These are phyloP conservation scores for Kluyveromyces sp. DNA, from an alignment of 1,139 yeast species.

Conservation along the genomic window DNA sequence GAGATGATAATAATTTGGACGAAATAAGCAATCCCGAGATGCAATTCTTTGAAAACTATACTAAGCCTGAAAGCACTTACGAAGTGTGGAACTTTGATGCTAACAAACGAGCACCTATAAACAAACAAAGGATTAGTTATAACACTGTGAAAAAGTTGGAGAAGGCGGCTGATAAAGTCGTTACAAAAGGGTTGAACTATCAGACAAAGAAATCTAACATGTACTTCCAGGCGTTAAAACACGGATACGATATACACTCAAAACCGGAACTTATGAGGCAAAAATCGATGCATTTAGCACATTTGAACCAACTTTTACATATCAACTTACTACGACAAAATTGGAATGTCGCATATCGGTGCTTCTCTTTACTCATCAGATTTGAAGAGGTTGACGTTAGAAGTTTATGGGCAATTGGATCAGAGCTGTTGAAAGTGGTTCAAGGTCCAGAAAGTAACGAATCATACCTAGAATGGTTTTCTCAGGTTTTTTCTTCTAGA, in stretches of 20 bases:
- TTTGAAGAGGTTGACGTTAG: conserved; percentile 44
- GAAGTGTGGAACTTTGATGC: conserved; percentile 25
- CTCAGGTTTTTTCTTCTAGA: conserved; percentile 22
- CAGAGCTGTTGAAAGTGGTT: conserved; percentile 33
- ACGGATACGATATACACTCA: conserved; percentile 17
- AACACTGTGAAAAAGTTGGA: conserved; percentile 14
- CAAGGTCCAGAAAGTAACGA: conserved; percentile 12
- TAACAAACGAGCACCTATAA: conserved; percentile 13
- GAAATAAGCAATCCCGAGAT: conserved; percentile 18
- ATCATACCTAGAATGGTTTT: conserved; percentile 29
- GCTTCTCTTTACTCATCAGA: conserved; percentile 44
- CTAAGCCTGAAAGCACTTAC: conserved; percentile 25
- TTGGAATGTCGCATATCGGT: conserved; percentile 49
- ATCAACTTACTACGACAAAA: conserved; percentile 37
- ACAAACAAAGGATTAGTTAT: conserved; percentile 14
- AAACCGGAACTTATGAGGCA: conserved; percentile 9
- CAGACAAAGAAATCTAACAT: conserved; percentile 15
- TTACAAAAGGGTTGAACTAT: conserved; percentile 14
- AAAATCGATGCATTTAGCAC: conserved; percentile 21
- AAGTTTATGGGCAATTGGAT: conserved; percentile 53
- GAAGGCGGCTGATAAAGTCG: conserved; percentile 12
- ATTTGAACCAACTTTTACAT: conserved; percentile 30
- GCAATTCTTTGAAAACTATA: conserved; percentile 18
- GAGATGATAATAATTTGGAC: conserved; percentile 5
- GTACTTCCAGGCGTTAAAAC: conserved; percentile 18